These are phyloP conservation scores for Cyclotella sp. DNA, from an alignment of 108 stramenopile genomes.

Conservation along the genomic window DNA sequence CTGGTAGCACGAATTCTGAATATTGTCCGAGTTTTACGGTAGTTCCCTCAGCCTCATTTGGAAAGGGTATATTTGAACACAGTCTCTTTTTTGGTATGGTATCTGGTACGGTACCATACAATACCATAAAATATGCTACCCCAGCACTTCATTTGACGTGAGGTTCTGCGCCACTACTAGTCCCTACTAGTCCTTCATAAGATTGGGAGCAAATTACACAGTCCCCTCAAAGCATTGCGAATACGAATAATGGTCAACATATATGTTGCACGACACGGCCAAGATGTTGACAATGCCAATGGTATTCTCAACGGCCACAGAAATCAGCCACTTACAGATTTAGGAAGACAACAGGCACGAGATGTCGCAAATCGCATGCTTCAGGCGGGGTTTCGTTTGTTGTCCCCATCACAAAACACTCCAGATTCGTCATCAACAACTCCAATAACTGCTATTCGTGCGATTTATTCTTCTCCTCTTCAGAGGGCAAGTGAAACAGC, in stretches of 20 bases:
- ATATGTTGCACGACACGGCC: constrained; percentile 59
- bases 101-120: too few relatives aligned
- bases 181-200: too few relatives aligned
- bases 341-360: constrained; percentile 51
- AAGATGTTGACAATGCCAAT: constrained; percentile 57
- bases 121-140: too few relatives aligned
- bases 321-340: constrained; percentile 46
- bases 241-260: constrained; percentile 52
- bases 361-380: constrained; percentile 49
- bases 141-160: too few relatives aligned
- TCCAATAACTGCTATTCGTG: constrained; percentile 14
- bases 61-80: too few relatives aligned
- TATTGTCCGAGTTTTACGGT: too few relatives aligned
- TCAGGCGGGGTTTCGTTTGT: constrained; percentile 27
- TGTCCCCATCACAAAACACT: neutral
- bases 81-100: too few relatives aligned
- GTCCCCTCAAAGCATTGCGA: too few relatives aligned
- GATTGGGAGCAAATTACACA: too few relatives aligned
- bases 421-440: neutral
- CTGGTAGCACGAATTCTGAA: too few relatives aligned
- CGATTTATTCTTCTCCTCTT: constrained; percentile 61
- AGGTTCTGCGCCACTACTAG: too few relatives aligned
- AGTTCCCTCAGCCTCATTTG: too few relatives aligned
- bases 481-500: constrained; percentile 55
- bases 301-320: constrained; percentile 65